Evolutionary conservation across 306 rosid genomes (phyloP).

Genomic region (Quercus cerris): DNA sequence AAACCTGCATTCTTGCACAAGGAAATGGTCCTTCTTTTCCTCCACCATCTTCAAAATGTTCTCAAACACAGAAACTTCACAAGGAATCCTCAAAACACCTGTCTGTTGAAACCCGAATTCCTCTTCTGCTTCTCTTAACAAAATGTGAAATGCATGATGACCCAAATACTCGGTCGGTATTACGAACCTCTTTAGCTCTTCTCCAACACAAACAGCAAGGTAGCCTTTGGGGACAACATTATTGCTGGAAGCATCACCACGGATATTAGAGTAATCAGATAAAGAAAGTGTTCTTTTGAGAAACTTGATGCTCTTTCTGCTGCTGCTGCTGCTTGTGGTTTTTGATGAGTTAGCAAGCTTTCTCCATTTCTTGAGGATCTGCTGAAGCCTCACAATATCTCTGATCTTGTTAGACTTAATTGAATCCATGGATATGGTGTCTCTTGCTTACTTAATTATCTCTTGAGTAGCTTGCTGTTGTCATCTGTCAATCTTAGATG

Average conservation of each 20-base stretch:
- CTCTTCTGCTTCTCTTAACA: conserved; percentile 88
- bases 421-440: conserved; percentile 48
- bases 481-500: conserved; percentile 12
- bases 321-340: conserved; percentile 21
- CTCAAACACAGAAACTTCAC: conserved; percentile 73
- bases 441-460: conserved; percentile 7
- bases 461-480: conserved; percentile 15
- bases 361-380: conserved; percentile 94
- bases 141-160: conserved; percentile 59
- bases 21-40: conserved; percentile 37
- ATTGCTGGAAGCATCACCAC: conserved; percentile 31
- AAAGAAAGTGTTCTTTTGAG: conserved; percentile 68
- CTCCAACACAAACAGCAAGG: conserved; percentile 80
- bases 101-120: conserved; percentile 89
- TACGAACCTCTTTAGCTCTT: conserved; percentile 63
- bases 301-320: conserved; percentile 54
- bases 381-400: conserved; percentile 89
- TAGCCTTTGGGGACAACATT: conserved; percentile 76
- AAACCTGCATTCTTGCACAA: conserved; percentile 36
- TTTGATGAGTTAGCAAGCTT: conserved; percentile 67
- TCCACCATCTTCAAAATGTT: conserved; percentile 64
- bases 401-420: conserved; percentile 88
- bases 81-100: conserved; percentile 82
- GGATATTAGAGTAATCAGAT: conserved; percentile 29
- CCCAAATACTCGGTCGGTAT: conserved; percentile 72